Conservation (phyloP, 2,329 filamentous ascomycete genomes). For the Nakataea oryzae region DNA sequence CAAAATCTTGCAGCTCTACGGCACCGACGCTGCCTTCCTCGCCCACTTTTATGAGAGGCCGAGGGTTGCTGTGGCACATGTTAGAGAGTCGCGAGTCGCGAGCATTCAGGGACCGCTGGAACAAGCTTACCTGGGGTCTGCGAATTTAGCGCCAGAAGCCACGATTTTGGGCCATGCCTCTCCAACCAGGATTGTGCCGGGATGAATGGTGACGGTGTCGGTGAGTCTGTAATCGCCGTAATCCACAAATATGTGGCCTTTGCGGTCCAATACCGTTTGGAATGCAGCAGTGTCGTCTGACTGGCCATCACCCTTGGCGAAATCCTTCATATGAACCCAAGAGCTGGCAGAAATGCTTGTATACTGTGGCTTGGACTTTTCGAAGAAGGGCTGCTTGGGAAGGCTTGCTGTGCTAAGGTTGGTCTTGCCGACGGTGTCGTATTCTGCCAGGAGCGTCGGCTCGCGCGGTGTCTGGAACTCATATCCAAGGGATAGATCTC, state of each 20-base stretch:
- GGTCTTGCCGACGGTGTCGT: not conserved
- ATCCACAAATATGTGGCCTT: slow-evolving; percentile 7
- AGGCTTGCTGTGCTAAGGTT: not conserved
- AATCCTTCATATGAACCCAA: slow-evolving; percentile 51
- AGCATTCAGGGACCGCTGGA: not conserved
- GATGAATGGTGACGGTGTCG: slow-evolving; percentile 40
- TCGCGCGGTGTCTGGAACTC: slow-evolving; percentile 2
- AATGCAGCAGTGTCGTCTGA: slow-evolving; percentile 44
- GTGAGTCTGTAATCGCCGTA: slow-evolving; percentile 25
- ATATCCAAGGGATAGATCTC: not conserved
- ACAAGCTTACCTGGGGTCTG: not conserved
- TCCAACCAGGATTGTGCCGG: slow-evolving; percentile 55
- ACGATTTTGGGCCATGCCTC: slow-evolving; percentile 64
- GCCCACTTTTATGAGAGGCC: slow-evolving; percentile 57
- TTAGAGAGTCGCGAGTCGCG: not conserved
- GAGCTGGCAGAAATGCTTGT: slow-evolving; percentile 33
- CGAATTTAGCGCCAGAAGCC: slow-evolving; percentile 46
- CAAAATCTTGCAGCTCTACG: slow-evolving; percentile 60
- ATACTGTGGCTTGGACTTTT: slow-evolving; percentile 45
- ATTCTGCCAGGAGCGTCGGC: not conserved
- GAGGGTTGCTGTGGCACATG: slow-evolving; percentile 32
- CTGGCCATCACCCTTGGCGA: slow-evolving; percentile 35
- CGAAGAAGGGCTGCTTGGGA: slow-evolving; percentile 6
- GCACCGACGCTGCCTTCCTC: slow-evolving; percentile 45
- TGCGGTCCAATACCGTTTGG: slow-evolving; percentile 16